Evolutionary conservation across 495 filamentous ascomycete species (phyloP), one percentile per base, ranked within the genome.

Genomic region (Lasiosphaeria hispida): DNA sequence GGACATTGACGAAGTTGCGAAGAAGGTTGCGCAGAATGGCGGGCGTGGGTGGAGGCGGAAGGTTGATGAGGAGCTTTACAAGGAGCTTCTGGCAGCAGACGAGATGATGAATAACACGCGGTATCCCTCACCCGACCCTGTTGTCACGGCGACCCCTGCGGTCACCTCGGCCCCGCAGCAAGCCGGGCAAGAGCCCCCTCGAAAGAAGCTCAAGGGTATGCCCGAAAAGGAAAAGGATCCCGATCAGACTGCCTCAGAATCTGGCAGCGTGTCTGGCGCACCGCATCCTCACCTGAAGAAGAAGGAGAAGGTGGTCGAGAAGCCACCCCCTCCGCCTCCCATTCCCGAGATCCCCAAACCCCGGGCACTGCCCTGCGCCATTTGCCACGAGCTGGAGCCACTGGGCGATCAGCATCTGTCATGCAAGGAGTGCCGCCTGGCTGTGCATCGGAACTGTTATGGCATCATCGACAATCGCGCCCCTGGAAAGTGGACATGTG

Each of bases 401-500:
- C 65, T 75, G 49, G 85, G 85, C 10, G 87, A 93, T 48, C 80
- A 92, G 63, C 84, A 85, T 62, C 66, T 96, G 40, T 84, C 81
- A 15, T 98, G 92, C 66, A 80, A 80, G 53, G 89, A 93, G 64
- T 98, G 94, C 69, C 87, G 89, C 45, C 76, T 98, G 64, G 89
- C 91, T 0, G 93, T 98, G n/a, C 94, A 98, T 69, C 86, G 88
- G 42, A 86, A 85, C 54, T 98, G 94, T 70, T 98, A 97, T 70
- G 94, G 94, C 14, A 80, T 97, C 34, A 71, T 82, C 2, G 85
- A 89, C 30, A 80, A 79, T 44, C 82, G 85, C n/a, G 82, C 82
- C 40, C 79, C 80, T 30, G 81, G 80, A 50, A 96, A 96, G 72
- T 98, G 94, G 94, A 80, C 89, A 15, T 98, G 94, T 72, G 94